Evolutionary conservation across 2,329 filamentous ascomycete species (phyloP).

Genomic region (Fusarium mangiferae): DNA sequence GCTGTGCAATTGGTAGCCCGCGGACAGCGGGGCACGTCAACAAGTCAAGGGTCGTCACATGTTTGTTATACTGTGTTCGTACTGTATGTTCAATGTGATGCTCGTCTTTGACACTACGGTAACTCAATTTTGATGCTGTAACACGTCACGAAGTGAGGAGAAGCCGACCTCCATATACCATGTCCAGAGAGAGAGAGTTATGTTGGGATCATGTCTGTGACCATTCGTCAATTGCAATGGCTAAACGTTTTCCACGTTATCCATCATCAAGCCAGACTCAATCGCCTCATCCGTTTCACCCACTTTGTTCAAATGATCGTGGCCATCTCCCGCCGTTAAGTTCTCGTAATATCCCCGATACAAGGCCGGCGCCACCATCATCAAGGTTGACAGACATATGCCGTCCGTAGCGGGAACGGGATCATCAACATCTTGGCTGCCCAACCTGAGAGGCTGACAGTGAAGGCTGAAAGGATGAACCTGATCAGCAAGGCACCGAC

Average conservation of each 20-base stretch:
- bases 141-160: slow-evolving; percentile 24
- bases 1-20: slow-evolving; percentile 2
- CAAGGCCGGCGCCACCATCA: slow-evolving; percentile 28
- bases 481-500: slow-evolving; percentile 16
- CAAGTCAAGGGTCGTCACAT: slow-evolving; percentile 22
- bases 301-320: neutral
- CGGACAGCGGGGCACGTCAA: slow-evolving; percentile 19
- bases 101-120: neutral
- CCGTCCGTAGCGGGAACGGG: slow-evolving; percentile 12
- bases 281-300: slow-evolving; percentile 13
- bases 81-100: slow-evolving; percentile 4
- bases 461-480: neutral
- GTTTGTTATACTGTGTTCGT: slow-evolving; percentile 23
- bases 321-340: neutral
- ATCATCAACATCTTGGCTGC: neutral
- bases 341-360: slow-evolving; percentile 24
- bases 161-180: neutral
- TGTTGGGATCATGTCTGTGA: neutral
- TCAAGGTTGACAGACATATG: slow-evolving; percentile 23
- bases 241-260: slow-evolving; percentile 1
- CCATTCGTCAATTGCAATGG: neutral
- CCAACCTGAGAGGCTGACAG: neutral
- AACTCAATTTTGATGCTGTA: slow-evolving; percentile 13
- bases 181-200: neutral
- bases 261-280: neutral